Evolutionary conservation across 2,329 filamentous ascomycete species (phyloP), one percentile per base, ranked within the genome.

Genomic region (Malbranchea cinnamomea): DNA sequence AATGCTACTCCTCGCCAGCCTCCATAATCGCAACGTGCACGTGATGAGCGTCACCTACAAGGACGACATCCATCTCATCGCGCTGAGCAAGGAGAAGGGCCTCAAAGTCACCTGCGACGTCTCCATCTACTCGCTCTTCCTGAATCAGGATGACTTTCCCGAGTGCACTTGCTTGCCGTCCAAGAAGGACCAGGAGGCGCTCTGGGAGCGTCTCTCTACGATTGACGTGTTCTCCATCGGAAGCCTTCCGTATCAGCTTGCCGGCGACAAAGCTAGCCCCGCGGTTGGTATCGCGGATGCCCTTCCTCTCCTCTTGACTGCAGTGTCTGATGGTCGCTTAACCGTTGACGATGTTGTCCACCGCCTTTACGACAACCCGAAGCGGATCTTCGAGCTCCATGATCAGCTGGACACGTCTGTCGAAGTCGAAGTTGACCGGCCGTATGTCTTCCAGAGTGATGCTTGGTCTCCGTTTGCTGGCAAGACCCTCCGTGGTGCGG

Each of bases 211-310:
- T 47, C 57, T 85, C 47, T 62, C 57, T 43, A 74, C 67, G 26
- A 83, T 85, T 42, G 79, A 85, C 48, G 70, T 82, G 32, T 84
- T 85, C 60, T 82, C 78, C 2, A 66, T 84, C 39, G 79, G 79
- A 37, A 83, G 77, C 50, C 59, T 84, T 39, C 80, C 79, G 7
- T 85, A 79, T 56, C 77, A 84, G 53, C 60, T 84, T 36, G 76
- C 77, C 32, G 57, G 63, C 23, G 62, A 69, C 37, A 56, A 65
- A 34, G 62, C 65, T 8, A 67, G 73, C 30, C 64, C 74, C 10
- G 62, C 69, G 3, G 63, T 71, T 41, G 79, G 79, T 38, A 80
- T 85, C 41, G 63, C 71, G 3, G 79, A 85, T 49, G 68, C 77
- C 22, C 61, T 85, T 33, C 79, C 80, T 23, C 62, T 85, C 17